Base-by-base conservation (phyloP, 78 protist species). In the Dictyostelium intermedium region DNA sequence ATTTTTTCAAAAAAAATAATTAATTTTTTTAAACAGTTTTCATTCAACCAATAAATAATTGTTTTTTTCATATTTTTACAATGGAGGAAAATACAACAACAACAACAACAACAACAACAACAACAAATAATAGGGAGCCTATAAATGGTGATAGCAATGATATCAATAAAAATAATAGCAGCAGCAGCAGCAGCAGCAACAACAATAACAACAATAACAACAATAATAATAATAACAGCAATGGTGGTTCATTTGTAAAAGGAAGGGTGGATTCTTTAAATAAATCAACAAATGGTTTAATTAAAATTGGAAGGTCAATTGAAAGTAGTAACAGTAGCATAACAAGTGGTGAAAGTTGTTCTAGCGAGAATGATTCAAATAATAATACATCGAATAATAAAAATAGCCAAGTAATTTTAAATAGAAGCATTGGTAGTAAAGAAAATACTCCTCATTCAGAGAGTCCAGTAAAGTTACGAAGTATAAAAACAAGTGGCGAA, bases 171-270 rank as follows among this genome's bases (percentile, higher is more conserved):
- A 39, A 39, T 39, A 53, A 53, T 53, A 53, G 63, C 5, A 5
- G 63, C 43, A 39, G 43, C 4, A 4, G 4, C 43, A 39, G 5
- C 20, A 53, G 20, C 20, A 53, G 1, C 20, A 53, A 16, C 20
- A 53, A 53, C 5, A 53, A 5, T 5, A 53, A 7, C 5, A 53
- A 5, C 20, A 39, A 39, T n/a, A n/a, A n/a, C n/a, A n/a, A n/a
- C n/a, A n/a, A n/a, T n/a, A n/a, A n/a, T n/a, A n/a, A 61, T 10
- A 39, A 23, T 32, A 76, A 6, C 16, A 78, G 4, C 23, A 45
- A 43, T 11, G 5, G 83, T 79, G 13, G 69, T 27, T 82, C 76
- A 60, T 82, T 82, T 60, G 86, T 82, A 16, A 82, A 82, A 35
- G 74, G 74, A 16, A 27, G 35, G 20, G 74, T 82, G 6, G 86